Base-by-base conservation (phyloP, 192 early-diverging fungal genomes). In the Phycomyces blakesleeanus region DNA sequence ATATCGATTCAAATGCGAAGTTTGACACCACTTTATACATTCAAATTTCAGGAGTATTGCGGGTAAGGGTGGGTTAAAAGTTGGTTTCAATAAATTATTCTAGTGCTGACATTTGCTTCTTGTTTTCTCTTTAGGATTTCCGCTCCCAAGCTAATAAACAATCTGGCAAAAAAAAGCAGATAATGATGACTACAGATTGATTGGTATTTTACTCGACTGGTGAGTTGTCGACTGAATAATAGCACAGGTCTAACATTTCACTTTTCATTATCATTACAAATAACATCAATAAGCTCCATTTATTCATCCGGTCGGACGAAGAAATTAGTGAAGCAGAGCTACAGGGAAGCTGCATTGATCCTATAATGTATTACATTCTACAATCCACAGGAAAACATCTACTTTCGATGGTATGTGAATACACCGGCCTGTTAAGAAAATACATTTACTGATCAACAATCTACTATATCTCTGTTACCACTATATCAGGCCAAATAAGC, bases 361-460 rank as follows among this genome's bases (percentile, higher is more conserved):
- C 37, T 18, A 39, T 18, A 57, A 18, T 34, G n/a, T 18, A 57
- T 57, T 29, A 11, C 16, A 21, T 39, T 57, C 38, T 29, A 39
- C 34, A n/a, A 57, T 40, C 55, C 27, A 39, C 55, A 57, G 55
- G 34, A 57, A 18, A 34, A 57, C 10, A 39, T 57, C 5, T 39
- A 57, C 10, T 39, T 57, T 39, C 24, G 53, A 54, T 54, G 53
- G 55, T 41, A 57, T 57, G 10, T 39, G 55, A 57, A 57, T 57
- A 57, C 34, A 16, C 18, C 38, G 34, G 1, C 34, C 55, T 57
- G 55, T 57, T 39, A 57, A 57, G 37, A 55, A 57, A 39, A 38
- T 22, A 21, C 5, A 27, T 54, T 57, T 18, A 3, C 10, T 57
- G 55, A 57, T 38, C 10, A 39, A 57, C 38, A 41, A 10, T 18